A percentile compares a stretch with the other conserved stretches of the same genome.
Evolutionary conservation across 2,329 filamentous ascomycete genomes (phyloP).

Genomic region (Pseudogymnoascus sp.): DNA sequence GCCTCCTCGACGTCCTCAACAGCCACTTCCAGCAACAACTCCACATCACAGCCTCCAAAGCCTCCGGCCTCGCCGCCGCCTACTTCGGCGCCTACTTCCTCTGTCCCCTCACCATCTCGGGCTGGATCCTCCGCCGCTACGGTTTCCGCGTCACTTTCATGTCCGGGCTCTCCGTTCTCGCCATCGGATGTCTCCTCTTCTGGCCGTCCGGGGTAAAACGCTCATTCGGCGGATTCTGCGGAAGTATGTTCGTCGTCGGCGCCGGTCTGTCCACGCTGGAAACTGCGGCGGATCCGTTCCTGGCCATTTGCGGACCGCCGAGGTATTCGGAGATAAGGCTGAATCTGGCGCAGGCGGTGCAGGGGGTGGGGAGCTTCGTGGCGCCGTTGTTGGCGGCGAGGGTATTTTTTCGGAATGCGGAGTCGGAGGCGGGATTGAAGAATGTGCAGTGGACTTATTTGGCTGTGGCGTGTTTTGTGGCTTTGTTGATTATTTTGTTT

Average conservation of each 20-base stretch:
- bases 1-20: constrained; percentile 37
- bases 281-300: constrained; percentile 61
- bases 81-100: constrained; percentile 56
- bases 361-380: constrained; percentile 67
- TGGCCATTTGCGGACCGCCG: constrained; percentile 44
- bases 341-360: constrained; percentile 70
- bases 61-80: constrained; percentile 21
- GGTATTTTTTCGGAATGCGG: constrained; percentile 64
- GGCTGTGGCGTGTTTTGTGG: constrained; percentile 54
- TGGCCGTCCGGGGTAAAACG: constrained; percentile 47
- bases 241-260: constrained; percentile 56
- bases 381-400: constrained; percentile 48
- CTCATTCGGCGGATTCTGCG: constrained; percentile 34
- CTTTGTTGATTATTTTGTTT: constrained; percentile 49
- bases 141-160: constrained; percentile 60
- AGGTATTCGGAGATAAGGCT: constrained; percentile 67
- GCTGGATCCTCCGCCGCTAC: constrained; percentile 45
- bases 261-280: constrained; percentile 67
- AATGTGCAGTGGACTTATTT: constrained; percentile 59
- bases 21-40: constrained; percentile 34
- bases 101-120: constrained; percentile 47
- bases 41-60: constrained; percentile 23
- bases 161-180: constrained; percentile 59
- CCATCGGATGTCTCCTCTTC: constrained; percentile 49
- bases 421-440: constrained; percentile 45